A percentile compares a stretch with the other conserved stretches of the same genome.
phyloP scores from a whole-genome alignment of 345 rosid genomes.

The Diplotaxis tenuifolia region DNA sequence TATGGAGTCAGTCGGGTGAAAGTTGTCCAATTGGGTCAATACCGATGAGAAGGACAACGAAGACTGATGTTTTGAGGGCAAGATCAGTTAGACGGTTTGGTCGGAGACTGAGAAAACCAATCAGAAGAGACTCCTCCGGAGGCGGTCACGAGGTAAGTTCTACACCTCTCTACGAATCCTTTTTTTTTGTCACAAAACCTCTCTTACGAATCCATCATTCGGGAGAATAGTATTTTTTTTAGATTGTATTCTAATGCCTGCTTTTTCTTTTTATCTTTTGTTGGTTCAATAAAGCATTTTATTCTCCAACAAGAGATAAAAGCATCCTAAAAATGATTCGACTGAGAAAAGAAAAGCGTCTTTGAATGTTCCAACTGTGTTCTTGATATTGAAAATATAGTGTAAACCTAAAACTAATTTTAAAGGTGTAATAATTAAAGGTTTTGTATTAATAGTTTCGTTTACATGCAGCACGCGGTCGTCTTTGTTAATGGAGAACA shows the following conservation, averaged over 20 bases:
- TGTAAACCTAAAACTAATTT: not conserved
- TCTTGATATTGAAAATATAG: slow-evolving; percentile 20
- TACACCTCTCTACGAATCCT: too few species aligned
- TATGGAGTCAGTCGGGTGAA: slow-evolving; percentile 78
- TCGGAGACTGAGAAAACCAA: slow-evolving; percentile 60
- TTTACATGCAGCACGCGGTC: slow-evolving; percentile 80
- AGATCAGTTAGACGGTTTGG: slow-evolving; percentile 68
- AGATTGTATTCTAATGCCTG: slow-evolving; percentile 13
- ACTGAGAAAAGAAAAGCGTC: slow-evolving; percentile 15
- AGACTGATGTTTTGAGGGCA: slow-evolving; percentile 70
- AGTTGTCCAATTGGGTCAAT: slow-evolving; percentile 82
- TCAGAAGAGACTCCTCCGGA: slow-evolving; percentile 89
- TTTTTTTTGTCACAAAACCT: too few species aligned
- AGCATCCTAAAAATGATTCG: slow-evolving; percentile 14
- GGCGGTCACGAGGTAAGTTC: slow-evolving; percentile 85
- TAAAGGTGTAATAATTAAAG: not conserved
- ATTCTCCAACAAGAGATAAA: slow-evolving; percentile 27
- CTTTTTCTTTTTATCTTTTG: slow-evolving; percentile 31
- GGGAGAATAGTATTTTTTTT: slow-evolving; percentile 19
- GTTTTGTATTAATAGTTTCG: not conserved
- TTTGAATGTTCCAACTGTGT: slow-evolving; percentile 17
- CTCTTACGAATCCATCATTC: slow-evolving; percentile 27
- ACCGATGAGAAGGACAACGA: slow-evolving; percentile 80
- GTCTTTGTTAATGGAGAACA: slow-evolving; percentile 85
- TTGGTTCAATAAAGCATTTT: slow-evolving; percentile 27